phyloP scores from a whole-genome alignment of 208 protist species.

The Naegleria fowleri region DNA sequence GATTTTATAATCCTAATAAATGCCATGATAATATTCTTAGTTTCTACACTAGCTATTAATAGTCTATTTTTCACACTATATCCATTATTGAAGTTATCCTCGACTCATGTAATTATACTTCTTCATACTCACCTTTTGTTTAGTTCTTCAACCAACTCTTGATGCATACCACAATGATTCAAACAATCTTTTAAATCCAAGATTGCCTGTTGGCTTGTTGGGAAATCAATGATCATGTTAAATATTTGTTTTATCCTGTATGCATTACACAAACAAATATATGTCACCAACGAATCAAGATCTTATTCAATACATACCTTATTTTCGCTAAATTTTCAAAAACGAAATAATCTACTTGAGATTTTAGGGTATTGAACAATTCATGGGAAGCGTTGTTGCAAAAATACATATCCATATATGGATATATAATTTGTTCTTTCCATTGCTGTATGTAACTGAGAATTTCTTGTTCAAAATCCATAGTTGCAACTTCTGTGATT shows the following conservation, averaged over 20 bases:
- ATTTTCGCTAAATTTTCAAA: not conserved
- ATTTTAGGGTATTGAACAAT: not conserved
- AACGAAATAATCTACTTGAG: not conserved
- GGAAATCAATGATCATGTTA: not conserved
- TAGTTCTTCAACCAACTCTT: not conserved
- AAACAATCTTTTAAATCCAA: conserved; percentile 13
- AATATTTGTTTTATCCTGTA: conserved; percentile 6
- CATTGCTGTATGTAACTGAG: not conserved
- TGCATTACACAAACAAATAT: not conserved
- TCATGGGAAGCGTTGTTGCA: not conserved
- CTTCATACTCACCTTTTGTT: not conserved
- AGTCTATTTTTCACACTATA: not conserved
- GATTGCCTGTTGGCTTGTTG: not conserved
- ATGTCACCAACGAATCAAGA: no score
- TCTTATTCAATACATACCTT: not conserved
- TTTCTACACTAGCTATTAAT: not conserved
- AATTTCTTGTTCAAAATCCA: not conserved
- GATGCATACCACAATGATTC: not conserved
- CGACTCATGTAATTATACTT: not conserved
- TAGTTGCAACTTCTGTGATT: not conserved
- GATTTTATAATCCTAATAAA: not conserved
- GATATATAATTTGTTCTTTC: conserved; percentile 13
- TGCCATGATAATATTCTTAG: not conserved
- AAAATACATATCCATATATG: not conserved
- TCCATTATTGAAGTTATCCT: not conserved